These are phyloP conservation scores for Brassica rapa DNA, from an alignment of 345 rosid species.

Conservation along the genomic window DNA sequence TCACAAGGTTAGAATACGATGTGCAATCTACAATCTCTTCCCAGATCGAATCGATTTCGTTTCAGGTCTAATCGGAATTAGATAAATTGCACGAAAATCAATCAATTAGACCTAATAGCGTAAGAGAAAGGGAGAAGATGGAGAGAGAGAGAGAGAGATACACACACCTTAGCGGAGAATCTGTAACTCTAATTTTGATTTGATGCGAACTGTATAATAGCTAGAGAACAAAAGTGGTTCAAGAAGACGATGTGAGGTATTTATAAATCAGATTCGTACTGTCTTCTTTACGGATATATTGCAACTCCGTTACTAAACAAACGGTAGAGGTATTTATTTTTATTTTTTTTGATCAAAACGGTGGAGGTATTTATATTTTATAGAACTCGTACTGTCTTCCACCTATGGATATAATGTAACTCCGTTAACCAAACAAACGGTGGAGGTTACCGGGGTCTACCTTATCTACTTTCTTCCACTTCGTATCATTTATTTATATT, in stretches of 20 bases:
- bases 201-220: neutral
- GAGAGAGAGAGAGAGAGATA: neutral
- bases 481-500: neutral
- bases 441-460: slow-evolving; percentile 12
- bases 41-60: slow-evolving; percentile 9
- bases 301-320: slow-evolving; percentile 19
- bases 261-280: slow-evolving; percentile 12
- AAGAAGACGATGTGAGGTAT: slow-evolving; percentile 17
- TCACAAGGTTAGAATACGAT: neutral
- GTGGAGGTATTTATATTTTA: neutral
- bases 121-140: neutral
- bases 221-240: slow-evolving; percentile 4
- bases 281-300: neutral
- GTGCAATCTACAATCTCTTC: neutral
- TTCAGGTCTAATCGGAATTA: neutral
- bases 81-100: neutral
- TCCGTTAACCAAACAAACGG: neutral
- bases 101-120: slow-evolving; percentile 2
- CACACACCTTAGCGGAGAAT: neutral
- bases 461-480: neutral
- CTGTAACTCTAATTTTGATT: slow-evolving; percentile 14
- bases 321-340: too few species aligned
- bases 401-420: neutral
- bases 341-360: too few species aligned
- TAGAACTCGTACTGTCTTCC: too few species aligned